Conservation (phyloP, 768 basidiomycete genomes). For the Amanita inopinata region DNA sequence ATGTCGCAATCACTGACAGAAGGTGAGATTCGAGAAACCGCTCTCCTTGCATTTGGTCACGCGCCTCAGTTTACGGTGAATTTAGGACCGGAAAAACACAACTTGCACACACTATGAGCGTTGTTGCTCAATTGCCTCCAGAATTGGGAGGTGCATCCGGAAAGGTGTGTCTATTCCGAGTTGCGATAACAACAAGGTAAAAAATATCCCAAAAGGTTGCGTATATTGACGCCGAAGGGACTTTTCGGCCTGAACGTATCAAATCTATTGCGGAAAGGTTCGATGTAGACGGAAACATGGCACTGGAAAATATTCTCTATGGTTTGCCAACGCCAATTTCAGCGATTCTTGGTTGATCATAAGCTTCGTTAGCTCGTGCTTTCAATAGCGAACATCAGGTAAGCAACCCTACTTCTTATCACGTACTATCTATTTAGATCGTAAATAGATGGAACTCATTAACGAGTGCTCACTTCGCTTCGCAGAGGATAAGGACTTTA, state of each 20-base stretch:
- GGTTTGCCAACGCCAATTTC: conserved; percentile 29
- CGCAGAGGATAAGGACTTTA: conserved; percentile 81
- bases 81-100: conserved; percentile 96
- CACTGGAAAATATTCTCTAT: conserved; percentile 86
- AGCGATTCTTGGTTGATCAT: conserved; percentile 1
- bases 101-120: conserved; percentile 90
- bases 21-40: conserved; percentile 30
- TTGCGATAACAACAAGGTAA: too few relatives aligned
- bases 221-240: conserved; percentile 90
- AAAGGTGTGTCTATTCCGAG: conserved; percentile 41
- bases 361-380: conserved; percentile 59
- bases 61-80: conserved; percentile 76
- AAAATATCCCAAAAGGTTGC: too few relatives aligned
- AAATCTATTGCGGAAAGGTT: conserved; percentile 86
- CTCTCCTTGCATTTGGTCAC: not conserved
- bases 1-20: conserved; percentile 93
- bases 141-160: conserved; percentile 89
- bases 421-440: conserved; percentile 4
- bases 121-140: conserved; percentile 78
- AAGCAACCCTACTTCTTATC: conserved; percentile 5
- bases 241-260: conserved; percentile 91
- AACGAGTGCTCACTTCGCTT: conserved; percentile 83
- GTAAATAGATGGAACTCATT: conserved; percentile 74
- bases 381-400: conserved; percentile 93
- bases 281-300: conserved; percentile 84